A percentile compares a stretch with the other conserved stretches of the same genome.
These are phyloP conservation scores for Nakaseomyces bracarensis DNA, from an alignment of 1,139 yeast genomes.

Conservation along the genomic window DNA sequence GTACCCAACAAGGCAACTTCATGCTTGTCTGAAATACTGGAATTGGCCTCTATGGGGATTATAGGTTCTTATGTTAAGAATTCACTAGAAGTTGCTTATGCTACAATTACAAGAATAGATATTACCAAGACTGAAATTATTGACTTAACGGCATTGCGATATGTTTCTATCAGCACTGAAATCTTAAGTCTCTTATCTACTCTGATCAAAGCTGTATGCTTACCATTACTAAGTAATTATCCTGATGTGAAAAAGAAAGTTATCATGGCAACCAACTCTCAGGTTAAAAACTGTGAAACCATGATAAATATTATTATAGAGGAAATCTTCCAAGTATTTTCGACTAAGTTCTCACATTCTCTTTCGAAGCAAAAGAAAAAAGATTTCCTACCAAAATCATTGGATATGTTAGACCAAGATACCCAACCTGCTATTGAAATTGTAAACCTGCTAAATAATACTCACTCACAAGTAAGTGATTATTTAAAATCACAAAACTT, in stretches of 20 bases:
- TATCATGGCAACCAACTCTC: constrained; percentile 57
- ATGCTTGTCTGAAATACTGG: constrained; percentile 58
- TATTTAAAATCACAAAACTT: constrained; percentile 49
- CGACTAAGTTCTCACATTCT: constrained; percentile 41
- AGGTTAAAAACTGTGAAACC: constrained; percentile 58
- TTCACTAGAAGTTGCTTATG: constrained; percentile 64
- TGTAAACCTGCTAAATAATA: constrained; percentile 43
- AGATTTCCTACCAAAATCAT: constrained; percentile 49
- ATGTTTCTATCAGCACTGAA: constrained; percentile 51
- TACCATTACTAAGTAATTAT: constrained; percentile 61
- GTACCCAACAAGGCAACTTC: constrained; percentile 57
- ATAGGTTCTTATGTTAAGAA: constrained; percentile 69
- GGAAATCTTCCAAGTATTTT: constrained; percentile 46
- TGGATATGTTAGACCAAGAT: constrained; percentile 47
- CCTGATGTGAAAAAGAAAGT: constrained; percentile 57
- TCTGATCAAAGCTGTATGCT: constrained; percentile 58
- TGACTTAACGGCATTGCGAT: constrained; percentile 37
- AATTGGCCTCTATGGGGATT: constrained; percentile 57
- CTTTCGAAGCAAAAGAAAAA: constrained; percentile 56
- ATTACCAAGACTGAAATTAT: constrained; percentile 36
- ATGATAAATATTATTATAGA: constrained; percentile 59
- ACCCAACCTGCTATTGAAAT: constrained; percentile 64
- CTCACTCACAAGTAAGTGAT: constrained; percentile 35
- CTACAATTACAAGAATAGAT: constrained; percentile 35
- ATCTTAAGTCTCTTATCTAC: constrained; percentile 62